Percentiles rank a stretch among this genome's conserved stretches.
phyloP scores from a whole-genome alignment of 2,329 filamentous ascomycete genomes.

The Ilyonectria mors-panacis region DNA sequence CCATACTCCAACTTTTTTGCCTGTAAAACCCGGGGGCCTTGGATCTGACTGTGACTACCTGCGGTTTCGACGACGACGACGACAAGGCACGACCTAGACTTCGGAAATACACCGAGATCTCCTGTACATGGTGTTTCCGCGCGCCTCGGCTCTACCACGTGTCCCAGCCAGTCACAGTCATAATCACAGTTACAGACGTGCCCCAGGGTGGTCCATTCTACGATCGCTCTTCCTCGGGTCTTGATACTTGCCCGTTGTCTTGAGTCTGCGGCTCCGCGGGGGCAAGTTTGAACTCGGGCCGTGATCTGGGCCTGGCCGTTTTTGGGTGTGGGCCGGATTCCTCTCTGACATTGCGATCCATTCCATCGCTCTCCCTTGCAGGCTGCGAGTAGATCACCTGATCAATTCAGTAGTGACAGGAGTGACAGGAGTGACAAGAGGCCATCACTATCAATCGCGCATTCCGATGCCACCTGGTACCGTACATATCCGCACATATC shows the following conservation, averaged over 20 bases:
- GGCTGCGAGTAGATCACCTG: not conserved
- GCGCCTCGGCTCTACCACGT: conserved; percentile 18
- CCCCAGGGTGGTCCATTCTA: not conserved
- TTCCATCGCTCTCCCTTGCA: conserved; percentile 7
- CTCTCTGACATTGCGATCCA: not conserved
- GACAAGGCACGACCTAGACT: not conserved
- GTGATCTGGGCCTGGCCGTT: not conserved
- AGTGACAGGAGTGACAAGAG: not conserved
- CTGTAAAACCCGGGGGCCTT: not conserved
- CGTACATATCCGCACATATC: not conserved
- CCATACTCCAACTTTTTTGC: not conserved
- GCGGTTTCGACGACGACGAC: conserved; percentile 8
- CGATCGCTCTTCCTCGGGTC: not conserved
- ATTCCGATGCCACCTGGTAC: not conserved
- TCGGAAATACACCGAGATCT: conserved; percentile 29
- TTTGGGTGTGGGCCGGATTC: not conserved
- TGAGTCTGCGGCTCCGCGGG: conserved; percentile 1
- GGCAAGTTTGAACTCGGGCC: not conserved
- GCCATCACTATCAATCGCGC: not conserved
- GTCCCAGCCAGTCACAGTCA: not conserved
- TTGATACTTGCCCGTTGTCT: not conserved
- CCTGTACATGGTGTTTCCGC: not conserved
- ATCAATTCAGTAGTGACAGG: not conserved
- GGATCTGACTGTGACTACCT: not conserved
- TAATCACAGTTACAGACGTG: not conserved